Base-by-base conservation (phyloP, 2,329 filamentous ascomycete species). In the Monosporascus ibericus region DNA sequence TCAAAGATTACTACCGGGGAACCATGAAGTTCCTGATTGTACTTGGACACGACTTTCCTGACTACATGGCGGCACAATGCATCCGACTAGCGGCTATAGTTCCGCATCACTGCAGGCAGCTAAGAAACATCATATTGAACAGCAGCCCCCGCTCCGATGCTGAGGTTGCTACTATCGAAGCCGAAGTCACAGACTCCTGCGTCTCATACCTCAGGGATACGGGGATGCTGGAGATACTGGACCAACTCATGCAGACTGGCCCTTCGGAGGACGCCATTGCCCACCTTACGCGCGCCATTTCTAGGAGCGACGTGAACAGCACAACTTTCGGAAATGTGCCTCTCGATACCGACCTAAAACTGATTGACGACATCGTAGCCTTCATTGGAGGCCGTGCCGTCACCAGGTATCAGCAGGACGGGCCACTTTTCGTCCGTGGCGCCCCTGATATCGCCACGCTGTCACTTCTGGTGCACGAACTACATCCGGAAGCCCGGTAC, bases 11-110 rank as follows among this genome's bases (percentile, higher is more conserved):
- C 55, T 96, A 96, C 68, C 86, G 90, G 55, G 90, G 87, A 8
- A 83, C 88, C 1, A 75, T 95, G 47, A 91, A 95, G 65, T 81
- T 96, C 54, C 74, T 97, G 51, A 75, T 95, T 36, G 81, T 95
- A 49, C 75, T 99, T 50, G 89, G 96, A 60, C 94, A 97, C 65
- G 94, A 99, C 68, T 97, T 90, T 70, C 88, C 92, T 0, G 91
- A 96, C 52, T 99, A 96, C 69, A 74, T 99, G 42, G 87, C 89
- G 6, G 89, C 92, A 61, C 90, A 95, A 68, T 89, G 95, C 65
- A 84, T 89, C 60, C 82, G 84, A 60, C 82, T 99, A 49, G 91
- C 87, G 72, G 86, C 88, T 61, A 84, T 83, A 63, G 87, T 97
- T 53, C 89, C 92, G 1, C 82, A 85, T 48, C 87, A 94, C 64